Conservation (phyloP, 2,329 filamentous ascomycete species). For the Plectosphaerella sp. region DNA sequence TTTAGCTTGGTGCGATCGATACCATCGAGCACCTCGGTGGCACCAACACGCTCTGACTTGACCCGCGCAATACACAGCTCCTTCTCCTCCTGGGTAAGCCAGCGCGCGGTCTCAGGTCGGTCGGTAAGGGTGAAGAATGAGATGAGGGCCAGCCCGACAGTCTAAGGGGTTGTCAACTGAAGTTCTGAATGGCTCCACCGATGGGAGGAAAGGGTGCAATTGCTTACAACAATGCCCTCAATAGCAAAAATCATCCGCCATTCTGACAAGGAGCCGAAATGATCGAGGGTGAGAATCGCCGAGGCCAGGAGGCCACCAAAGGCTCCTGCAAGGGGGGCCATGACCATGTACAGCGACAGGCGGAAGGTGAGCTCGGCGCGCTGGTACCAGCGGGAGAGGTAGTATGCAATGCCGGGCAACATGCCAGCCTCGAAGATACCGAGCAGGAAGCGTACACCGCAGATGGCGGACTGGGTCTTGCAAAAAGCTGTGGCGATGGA, state of each 20-base stretch:
- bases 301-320: constrained; percentile 65
- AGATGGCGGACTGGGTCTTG: constrained; percentile 42
- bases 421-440: constrained; percentile 70
- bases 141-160: constrained; percentile 38
- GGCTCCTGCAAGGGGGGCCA: constrained; percentile 65
- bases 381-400: constrained; percentile 69
- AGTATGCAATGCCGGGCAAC: constrained; percentile 71
- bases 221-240: constrained; percentile 54
- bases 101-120: constrained; percentile 61
- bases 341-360: constrained; percentile 65
- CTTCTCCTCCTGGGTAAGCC: constrained; percentile 63
- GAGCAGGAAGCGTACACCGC: constrained; percentile 62
- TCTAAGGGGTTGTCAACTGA: not conserved
- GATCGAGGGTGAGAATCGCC: constrained; percentile 57
- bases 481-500: constrained; percentile 66
- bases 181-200: no score
- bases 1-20: constrained; percentile 54
- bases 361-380: constrained; percentile 64
- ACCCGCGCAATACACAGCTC: constrained; percentile 61
- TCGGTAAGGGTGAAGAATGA: constrained; percentile 64
- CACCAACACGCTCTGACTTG: constrained; percentile 61
- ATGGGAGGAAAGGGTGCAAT: not conserved
- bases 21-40: constrained; percentile 58
- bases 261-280: constrained; percentile 49
- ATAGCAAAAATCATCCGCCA: constrained; percentile 71